A percentile compares a stretch with the other conserved stretches of the same genome.
Conservation (phyloP, 2,329 filamentous ascomycete genomes). For the Penicillium sp. region DNA sequence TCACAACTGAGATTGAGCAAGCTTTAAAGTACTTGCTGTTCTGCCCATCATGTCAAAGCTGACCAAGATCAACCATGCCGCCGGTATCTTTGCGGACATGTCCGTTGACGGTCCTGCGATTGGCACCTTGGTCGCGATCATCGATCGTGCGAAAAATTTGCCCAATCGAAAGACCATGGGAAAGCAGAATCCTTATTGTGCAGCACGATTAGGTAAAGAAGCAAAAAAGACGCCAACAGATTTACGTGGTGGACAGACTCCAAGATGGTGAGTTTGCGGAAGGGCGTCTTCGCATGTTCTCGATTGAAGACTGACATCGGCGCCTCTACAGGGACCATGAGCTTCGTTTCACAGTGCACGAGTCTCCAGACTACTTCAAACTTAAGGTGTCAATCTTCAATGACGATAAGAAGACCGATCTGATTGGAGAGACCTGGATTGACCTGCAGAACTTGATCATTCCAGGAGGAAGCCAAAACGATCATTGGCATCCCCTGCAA, state of each 20-base stretch:
- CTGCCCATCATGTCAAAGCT: conserved; percentile 36
- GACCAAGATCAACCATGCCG: conserved; percentile 66
- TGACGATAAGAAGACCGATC: conserved; percentile 93
- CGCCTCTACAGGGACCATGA: conserved; percentile 76
- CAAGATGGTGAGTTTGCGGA: conserved; percentile 64
- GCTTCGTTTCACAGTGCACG: conserved; percentile 89
- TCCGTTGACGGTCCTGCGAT: conserved; percentile 87
- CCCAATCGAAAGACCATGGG: conserved; percentile 96
- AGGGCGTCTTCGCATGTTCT: not conserved
- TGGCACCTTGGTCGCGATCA: conserved; percentile 82
- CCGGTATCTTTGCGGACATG: conserved; percentile 92
- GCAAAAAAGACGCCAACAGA: conserved; percentile 96
- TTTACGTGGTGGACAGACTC: conserved; percentile 88
- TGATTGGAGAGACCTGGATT: conserved; percentile 92
- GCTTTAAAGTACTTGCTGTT: not conserved
- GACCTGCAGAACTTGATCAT: conserved; percentile 75
- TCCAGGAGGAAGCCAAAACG: conserved; percentile 82
- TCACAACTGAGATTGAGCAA: not conserved
- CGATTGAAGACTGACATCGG: conserved; percentile 5
- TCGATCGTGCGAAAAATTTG: conserved; percentile 93
- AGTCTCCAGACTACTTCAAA: conserved; percentile 92
- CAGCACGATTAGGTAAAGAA: conserved; percentile 87
- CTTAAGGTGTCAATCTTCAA: conserved; percentile 96
- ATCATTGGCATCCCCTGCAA: conserved; percentile 82
- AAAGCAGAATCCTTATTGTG: conserved; percentile 97